These are phyloP conservation scores for Papiliotrema terrestris DNA, from an alignment of 1,284 basidiomycete genomes.

Conservation along the genomic window DNA sequence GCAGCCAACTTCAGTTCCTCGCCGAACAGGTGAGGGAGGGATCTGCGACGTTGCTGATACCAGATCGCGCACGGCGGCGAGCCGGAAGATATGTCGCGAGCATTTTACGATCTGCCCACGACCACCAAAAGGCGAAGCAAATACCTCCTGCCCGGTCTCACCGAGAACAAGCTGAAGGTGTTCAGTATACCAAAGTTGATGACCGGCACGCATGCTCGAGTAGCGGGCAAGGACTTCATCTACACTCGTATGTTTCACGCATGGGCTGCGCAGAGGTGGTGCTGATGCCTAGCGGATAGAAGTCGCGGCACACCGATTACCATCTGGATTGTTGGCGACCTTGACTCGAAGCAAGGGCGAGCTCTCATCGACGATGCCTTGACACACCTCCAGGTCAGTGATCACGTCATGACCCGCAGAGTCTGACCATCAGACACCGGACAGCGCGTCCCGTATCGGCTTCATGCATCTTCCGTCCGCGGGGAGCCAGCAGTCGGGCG, in stretches of 20 bases:
- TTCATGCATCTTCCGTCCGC: slow-evolving; percentile 45
- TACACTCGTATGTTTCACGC: slow-evolving; percentile 56
- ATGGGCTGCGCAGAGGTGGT: slow-evolving; percentile 26
- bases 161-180: slow-evolving; percentile 22
- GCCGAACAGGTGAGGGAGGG: slow-evolving; percentile 61
- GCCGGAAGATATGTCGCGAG: slow-evolving; percentile 62
- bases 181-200: slow-evolving; percentile 36
- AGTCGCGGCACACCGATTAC: slow-evolving; percentile 47
- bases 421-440: slow-evolving; percentile 16
- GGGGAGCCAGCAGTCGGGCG: slow-evolving; percentile 3
- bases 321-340: slow-evolving; percentile 71
- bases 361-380: slow-evolving; percentile 62
- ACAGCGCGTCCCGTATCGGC: slow-evolving; percentile 43
- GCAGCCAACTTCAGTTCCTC: slow-evolving; percentile 62
- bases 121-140: slow-evolving; percentile 65
- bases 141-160: slow-evolving; percentile 35
- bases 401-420: neutral
- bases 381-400: slow-evolving; percentile 58
- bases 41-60: slow-evolving; percentile 5
- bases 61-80: slow-evolving; percentile 66
- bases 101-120: slow-evolving; percentile 84
- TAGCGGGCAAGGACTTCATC: slow-evolving; percentile 54
- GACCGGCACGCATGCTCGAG: slow-evolving; percentile 14
- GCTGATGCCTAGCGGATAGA: slow-evolving; percentile 11
- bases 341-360: slow-evolving; percentile 63